Conservation (phyloP, 257 asterid genomes). For the Ilex aquifolium region DNA sequence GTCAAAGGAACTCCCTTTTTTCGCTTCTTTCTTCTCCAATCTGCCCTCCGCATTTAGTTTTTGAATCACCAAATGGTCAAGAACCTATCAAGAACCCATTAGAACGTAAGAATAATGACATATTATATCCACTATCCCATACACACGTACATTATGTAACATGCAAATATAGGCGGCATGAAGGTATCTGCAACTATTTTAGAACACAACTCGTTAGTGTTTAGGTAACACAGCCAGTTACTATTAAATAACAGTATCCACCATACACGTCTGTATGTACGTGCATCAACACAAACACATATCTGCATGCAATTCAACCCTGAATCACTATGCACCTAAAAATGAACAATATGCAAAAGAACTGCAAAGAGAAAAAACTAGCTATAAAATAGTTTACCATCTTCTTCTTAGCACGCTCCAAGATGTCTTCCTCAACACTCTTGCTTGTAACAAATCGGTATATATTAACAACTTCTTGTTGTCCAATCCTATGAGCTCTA, state of each 20-base stretch:
- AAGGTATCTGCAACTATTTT: no score
- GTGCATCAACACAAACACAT: neutral
- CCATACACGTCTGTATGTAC: no score
- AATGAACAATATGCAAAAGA: constrained; percentile 8
- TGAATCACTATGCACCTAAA: constrained; percentile 1
- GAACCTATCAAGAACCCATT: constrained; percentile 47
- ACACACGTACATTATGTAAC: neutral
- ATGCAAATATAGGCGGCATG: neutral
- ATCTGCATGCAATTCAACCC: neutral
- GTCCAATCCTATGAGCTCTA: constrained; percentile 99
- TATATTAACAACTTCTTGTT: constrained; percentile 96
- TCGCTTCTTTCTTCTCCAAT: constrained; percentile 94
- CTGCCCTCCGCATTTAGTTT: constrained; percentile 95
- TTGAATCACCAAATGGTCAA: constrained; percentile 97
- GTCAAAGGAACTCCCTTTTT: constrained; percentile 79
- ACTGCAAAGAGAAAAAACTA: constrained; percentile 3
- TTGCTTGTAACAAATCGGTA: constrained; percentile 98
- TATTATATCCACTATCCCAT: constrained; percentile 8
- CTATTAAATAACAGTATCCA: neutral
- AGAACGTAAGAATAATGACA: constrained; percentile 14
- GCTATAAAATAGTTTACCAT: constrained; percentile 50
- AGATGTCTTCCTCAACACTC: constrained; percentile 98
- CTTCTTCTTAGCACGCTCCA: constrained; percentile 99
- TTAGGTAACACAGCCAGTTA: neutral
- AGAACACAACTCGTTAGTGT: no score